A percentile compares a stretch with the other conserved stretches of the same genome.
These are phyloP conservation scores for Pseudonitzschia delicatissima DNA, from an alignment of 108 stramenopile species.

Conservation along the genomic window DNA sequence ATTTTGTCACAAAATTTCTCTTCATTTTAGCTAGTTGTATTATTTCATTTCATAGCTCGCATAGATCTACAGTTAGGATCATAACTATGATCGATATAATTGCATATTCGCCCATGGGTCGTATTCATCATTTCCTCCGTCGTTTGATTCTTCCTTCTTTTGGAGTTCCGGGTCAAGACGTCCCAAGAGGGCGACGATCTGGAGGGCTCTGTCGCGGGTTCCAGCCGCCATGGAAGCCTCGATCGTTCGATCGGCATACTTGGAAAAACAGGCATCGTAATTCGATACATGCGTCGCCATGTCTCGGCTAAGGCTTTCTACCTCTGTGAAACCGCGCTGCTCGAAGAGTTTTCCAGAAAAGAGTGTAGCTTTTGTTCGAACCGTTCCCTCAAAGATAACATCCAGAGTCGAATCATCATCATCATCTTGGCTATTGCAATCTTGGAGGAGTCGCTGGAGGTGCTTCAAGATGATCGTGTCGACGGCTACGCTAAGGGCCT, in stretches of 20 bases:
- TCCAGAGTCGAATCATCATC: not conserved
- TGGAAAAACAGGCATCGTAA: conserved; percentile 51
- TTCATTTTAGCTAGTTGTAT: no score
- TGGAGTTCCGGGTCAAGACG: conserved; percentile 52
- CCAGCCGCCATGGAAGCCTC: conserved; percentile 23
- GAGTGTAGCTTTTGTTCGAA: conserved; percentile 78
- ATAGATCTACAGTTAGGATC: no score
- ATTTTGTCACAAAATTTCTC: no score
- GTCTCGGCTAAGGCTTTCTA: conserved; percentile 51
- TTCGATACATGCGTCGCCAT: conserved; percentile 80
- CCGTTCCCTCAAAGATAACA: conserved; percentile 57
- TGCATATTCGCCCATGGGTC: conserved; percentile 71
- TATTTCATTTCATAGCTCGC: no score
- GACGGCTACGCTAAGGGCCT: conserved; percentile 72
- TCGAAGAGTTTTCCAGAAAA: conserved; percentile 59
- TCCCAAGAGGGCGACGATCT: conserved; percentile 68
- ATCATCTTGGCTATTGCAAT: not conserved
- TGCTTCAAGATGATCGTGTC: conserved; percentile 65
- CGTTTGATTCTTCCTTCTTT: conserved; percentile 16
- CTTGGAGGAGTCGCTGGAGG: conserved; percentile 19
- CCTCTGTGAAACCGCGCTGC: conserved; percentile 69
- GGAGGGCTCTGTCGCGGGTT: conserved; percentile 65
- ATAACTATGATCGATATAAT: conserved; percentile 4
- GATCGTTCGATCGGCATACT: conserved; percentile 51
- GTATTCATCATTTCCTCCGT: conserved; percentile 35